A percentile compares a stretch with the other conserved stretches of the same genome.
Conservation (phyloP, 495 filamentous ascomycete species). For the Aspergillus homomorphus region DNA sequence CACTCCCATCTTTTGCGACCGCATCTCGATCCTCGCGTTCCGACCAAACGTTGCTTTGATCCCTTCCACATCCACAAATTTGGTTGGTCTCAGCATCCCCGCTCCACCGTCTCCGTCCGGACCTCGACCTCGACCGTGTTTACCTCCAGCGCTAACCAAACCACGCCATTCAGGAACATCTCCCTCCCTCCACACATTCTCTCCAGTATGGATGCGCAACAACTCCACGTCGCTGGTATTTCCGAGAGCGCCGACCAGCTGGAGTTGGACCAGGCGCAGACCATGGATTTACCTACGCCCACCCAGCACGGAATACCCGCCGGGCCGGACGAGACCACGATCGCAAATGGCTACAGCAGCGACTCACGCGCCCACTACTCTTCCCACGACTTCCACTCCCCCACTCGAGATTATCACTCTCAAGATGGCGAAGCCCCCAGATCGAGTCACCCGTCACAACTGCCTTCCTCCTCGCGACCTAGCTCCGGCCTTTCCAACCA, state of each 20-base stretch:
- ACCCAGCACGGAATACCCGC: constrained; percentile 33
- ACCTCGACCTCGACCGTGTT: constrained; percentile 17
- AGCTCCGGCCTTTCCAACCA: constrained; percentile 50
- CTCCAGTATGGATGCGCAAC: constrained; percentile 29
- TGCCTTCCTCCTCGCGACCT: constrained; percentile 46
- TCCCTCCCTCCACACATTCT: background rate
- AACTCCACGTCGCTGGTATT: constrained; percentile 23
- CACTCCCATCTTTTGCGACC: constrained; percentile 1
- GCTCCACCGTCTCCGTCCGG: constrained; percentile 14
- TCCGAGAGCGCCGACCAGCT: constrained; percentile 23
- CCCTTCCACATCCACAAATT: constrained; percentile 14
- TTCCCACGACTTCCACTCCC: constrained; percentile 43
- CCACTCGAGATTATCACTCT: constrained; percentile 39
- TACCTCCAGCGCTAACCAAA: constrained; percentile 10
- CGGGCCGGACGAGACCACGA: constrained; percentile 32
- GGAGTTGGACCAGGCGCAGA: constrained; percentile 24
- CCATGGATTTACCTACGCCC: constrained; percentile 21
- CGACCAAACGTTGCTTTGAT: constrained; percentile 9
- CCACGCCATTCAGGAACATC: constrained; percentile 3
- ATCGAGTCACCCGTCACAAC: constrained; percentile 39
- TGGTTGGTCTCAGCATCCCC: constrained; percentile 19
- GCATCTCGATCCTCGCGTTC: constrained; percentile 8
- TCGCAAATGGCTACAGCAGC: constrained; percentile 41
- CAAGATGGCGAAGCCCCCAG: constrained; percentile 43
- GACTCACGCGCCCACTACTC: constrained; percentile 45